Base-by-base conservation (phyloP, 148 eudicot species). In the Vaccinium macrocarpon region DNA sequence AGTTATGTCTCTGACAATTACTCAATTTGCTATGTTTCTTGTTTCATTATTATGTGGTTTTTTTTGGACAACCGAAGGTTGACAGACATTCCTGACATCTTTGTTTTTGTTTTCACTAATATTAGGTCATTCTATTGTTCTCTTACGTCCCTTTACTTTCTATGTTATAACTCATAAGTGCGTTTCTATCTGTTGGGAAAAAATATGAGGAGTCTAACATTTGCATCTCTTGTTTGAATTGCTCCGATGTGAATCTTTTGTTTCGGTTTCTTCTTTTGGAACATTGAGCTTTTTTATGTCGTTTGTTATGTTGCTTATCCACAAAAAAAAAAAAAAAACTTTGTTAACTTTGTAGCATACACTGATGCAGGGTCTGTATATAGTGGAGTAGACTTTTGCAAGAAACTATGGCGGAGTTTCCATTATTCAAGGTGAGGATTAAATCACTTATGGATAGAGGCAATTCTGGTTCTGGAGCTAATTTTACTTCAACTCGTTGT, bases 341-440 rank as follows among this genome's bases (percentile, higher is more conserved):
- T 68, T 25, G n/a, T 81, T 83, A 21, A 82, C 68, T 19, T 73
- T 32, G 18, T 81, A 76, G 29, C 23, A 5, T 78, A 3, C 14
- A 80, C 21, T 83, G 56, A 73, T 88, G 83, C 97, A 96, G 99
- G 94, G 29, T 93, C 98, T 38, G 91, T 92, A 38, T 96, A 96
- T 79, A 91, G 90, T 75, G 99, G 99, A 82, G 99, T 94, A 88
- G 98, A 96, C 89, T 96, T 96, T 80, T 96, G 99, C 92, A 96
- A 96, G 89, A 96, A 94, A 88, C 78, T 96, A 74, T 96, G 98
- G 98, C 71, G 98, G 95, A 51, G 98, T 96, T 78, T 94, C 99
- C 80, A 92, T 96, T 87, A 83, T 96, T 82, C 90, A 90, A 96
- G 99, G 99, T 94, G 89, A 91, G 93, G 23, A 50, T 82, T 53